Percentiles rank a stretch among this genome's conserved stretches.
Conservation (phyloP, 306 rosid genomes). For the Luffa aegyptiaca region DNA sequence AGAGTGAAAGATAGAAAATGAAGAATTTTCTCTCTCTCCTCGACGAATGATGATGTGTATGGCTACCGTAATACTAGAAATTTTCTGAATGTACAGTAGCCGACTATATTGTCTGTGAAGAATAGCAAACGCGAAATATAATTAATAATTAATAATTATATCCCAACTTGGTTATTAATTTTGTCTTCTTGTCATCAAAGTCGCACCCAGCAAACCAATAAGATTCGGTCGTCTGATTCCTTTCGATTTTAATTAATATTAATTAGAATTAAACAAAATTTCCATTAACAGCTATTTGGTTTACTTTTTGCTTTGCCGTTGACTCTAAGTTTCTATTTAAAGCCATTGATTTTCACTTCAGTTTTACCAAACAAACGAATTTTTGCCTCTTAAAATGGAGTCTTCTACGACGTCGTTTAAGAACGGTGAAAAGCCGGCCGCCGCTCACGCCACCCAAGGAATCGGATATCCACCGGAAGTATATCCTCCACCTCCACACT, state of each 20-base stretch:
- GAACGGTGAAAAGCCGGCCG: constrained; percentile 3
- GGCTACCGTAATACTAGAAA: no score
- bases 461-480: not conserved
- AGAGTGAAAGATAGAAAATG: no score
- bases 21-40: no score
- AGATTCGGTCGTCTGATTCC: not conserved
- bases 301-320: not conserved
- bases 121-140: no score
- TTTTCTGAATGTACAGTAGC: no score
- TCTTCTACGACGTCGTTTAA: not conserved
- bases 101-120: no score
- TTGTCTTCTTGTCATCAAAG: not conserved
- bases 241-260: not conserved
- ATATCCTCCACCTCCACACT: not conserved
- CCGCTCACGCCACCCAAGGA: not conserved
- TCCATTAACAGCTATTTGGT: not conserved
- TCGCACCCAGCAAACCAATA: not conserved
- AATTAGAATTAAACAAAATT: not conserved
- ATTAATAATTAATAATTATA: no score
- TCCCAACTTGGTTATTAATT: not conserved
- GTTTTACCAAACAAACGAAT: not conserved
- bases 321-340: not conserved
- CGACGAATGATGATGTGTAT: no score
- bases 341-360: not conserved
- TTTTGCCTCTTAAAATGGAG: not conserved